These are phyloP conservation scores for Vicia sativa DNA, from an alignment of 306 rosid genomes.

Conservation along the genomic window DNA sequence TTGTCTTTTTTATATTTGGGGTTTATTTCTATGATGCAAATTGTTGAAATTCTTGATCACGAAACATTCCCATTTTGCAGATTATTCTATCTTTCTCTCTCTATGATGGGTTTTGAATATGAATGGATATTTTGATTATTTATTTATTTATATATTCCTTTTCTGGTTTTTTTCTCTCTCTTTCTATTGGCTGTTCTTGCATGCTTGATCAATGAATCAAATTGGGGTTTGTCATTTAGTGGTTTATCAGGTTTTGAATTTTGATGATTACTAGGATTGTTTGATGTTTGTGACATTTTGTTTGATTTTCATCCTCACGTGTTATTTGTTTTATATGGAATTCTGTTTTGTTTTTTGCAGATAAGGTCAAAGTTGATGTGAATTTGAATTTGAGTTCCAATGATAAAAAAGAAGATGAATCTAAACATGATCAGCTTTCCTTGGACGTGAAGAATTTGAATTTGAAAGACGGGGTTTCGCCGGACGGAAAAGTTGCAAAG, in stretches of 20 bases:
- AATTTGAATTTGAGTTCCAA: conserved; percentile 30
- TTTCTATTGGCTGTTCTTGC: conserved; percentile 1
- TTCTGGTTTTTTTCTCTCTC: neutral
- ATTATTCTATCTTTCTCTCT: neutral
- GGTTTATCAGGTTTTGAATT: conserved; percentile 37
- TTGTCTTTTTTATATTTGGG: neutral
- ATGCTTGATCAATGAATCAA: conserved; percentile 28
- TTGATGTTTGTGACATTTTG: conserved; percentile 30
- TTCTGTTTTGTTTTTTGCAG: conserved; percentile 33
- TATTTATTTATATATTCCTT: neutral
- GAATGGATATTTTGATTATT: neutral
- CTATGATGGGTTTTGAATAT: conserved; percentile 10
- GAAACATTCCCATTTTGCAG: neutral
- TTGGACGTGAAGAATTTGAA: conserved; percentile 67
- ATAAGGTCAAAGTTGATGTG: conserved; percentile 49
- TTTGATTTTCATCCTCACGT: conserved; percentile 37
- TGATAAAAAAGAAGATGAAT: conserved; percentile 47
- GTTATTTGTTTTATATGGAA: conserved; percentile 20
- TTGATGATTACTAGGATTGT: conserved; percentile 29
- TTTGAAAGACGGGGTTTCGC: conserved; percentile 47
- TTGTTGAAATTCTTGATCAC: neutral
- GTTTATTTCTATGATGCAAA: neutral
- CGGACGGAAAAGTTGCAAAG: conserved; percentile 53
- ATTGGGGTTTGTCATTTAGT: conserved; percentile 44
- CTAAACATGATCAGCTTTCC: conserved; percentile 66